Base-by-base conservation (phyloP, 2,329 filamentous ascomycete species). In the Grosmannia penicillata region DNA sequence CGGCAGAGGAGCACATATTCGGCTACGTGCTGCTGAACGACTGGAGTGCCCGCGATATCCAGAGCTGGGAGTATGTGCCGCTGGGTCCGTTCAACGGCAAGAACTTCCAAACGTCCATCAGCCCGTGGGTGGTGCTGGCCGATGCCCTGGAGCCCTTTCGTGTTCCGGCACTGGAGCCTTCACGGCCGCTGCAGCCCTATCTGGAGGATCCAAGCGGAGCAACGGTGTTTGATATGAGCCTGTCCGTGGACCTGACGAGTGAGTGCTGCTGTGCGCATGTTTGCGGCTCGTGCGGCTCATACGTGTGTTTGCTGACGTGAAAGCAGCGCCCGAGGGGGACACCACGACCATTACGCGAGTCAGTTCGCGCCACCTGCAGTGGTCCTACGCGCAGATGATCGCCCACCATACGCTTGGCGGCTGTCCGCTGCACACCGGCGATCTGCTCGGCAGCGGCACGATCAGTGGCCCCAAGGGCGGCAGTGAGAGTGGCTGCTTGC, bases 1-100 rank as follows among this genome's bases (percentile, higher is more conserved):
- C 78, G 32, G 83, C 83, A 0, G 74, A 78, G 38, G 70, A 82
- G 15, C 67, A 76, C 49, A 66, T 93, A 22, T 91, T 91, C 51
- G 84, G 84, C 13, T 66, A 84, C 21, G 83, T 91, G 1, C 58
- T 93, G 41, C 71, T 93, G 66, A 93, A 93, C 49, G 84, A 93
- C 57, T 93, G 84, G 84, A 84, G 78, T 39, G 83, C 83, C 5
- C 65, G 83, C 45, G 83, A 91, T 49, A 78, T 91, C 36, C 84
- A 93, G 53, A 70, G 71, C 1, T 91, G 82, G 82, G 84, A 93
- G 56, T 87, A 87, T 48, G 69, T 87, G 8, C 84, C 84, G 0
- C 60, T 89, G 8, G 84, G 84, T 0, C 83, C 83, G 0, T 89
- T 91, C 60, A 86, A 83, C 44, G 68, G 75, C 19, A 91, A 93